Evolutionary conservation across 164 flowering plant species (phyloP).

Genomic region (Cinnamomum micranthum): DNA sequence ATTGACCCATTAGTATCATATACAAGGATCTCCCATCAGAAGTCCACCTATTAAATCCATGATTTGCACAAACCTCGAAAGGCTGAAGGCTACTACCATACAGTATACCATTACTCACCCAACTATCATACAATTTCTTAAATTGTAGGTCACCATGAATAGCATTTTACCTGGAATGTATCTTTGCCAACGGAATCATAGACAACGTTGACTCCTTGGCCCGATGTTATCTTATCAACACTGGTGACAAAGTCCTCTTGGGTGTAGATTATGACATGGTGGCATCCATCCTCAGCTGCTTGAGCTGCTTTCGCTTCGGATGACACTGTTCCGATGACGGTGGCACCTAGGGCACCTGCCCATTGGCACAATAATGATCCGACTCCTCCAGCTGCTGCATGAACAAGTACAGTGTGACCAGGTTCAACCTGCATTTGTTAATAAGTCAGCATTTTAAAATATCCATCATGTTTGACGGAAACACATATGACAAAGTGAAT

Average conservation of each 20-base stretch:
- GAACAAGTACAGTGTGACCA: constrained; percentile 78
- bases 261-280: constrained; percentile 63
- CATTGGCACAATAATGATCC: constrained; percentile 90
- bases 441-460: too few relatives aligned
- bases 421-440: constrained; percentile 54
- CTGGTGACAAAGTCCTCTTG: constrained; percentile 70
- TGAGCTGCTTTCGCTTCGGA: constrained; percentile 78
- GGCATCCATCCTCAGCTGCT: constrained; percentile 81
- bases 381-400: constrained; percentile 96
- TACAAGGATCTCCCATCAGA: too few relatives aligned
- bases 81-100: too few relatives aligned
- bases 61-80: too few relatives aligned
- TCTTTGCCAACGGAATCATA: constrained; percentile 35
- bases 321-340: constrained; percentile 90
- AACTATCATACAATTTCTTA: too few relatives aligned
- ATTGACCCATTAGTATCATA: too few relatives aligned
- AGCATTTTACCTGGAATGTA: constrained; percentile 24
- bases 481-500: too few relatives aligned
- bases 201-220: constrained; percentile 31
- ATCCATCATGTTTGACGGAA: too few relatives aligned
- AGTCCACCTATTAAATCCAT: too few relatives aligned
- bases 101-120: too few relatives aligned
- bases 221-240: constrained; percentile 44
- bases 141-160: not conserved
- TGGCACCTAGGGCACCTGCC: constrained; percentile 89